Percentiles rank a stretch among this genome's conserved stretches.
phyloP scores from a whole-genome alignment of 202 grass and related monocot species.

The Carex sylvatica region DNA sequence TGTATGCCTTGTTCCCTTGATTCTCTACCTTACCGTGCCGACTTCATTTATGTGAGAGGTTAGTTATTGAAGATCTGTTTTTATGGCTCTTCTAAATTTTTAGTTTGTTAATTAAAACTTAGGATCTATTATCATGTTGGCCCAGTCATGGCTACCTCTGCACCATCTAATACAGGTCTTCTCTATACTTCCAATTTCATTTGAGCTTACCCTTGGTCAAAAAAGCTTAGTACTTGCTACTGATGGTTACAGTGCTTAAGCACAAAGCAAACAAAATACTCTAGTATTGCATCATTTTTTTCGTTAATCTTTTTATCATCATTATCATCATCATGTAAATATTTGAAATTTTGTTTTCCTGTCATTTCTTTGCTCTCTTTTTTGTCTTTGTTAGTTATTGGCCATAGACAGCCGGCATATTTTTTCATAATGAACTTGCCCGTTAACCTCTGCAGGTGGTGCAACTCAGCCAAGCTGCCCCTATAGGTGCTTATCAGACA shows the following conservation, averaged over 20 bases:
- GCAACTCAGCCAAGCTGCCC: slow-evolving; percentile 75
- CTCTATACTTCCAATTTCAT: not conserved
- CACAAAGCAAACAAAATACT: not conserved
- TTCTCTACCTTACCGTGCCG: slow-evolving; percentile 76
- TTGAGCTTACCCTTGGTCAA: not conserved
- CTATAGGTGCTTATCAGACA: slow-evolving; percentile 87
- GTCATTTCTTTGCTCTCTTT: not conserved
- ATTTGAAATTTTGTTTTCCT: not conserved
- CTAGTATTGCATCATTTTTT: not conserved
- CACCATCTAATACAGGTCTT: not conserved
- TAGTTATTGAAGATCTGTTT: slow-evolving; percentile 15
- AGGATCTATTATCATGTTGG: not conserved
- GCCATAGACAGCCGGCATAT: not conserved
- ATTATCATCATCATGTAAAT: not conserved
- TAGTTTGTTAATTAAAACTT: not conserved
- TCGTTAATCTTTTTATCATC: not conserved
- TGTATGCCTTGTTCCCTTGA: slow-evolving; percentile 71
- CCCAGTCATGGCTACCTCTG: not conserved
- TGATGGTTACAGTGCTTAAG: not conserved
- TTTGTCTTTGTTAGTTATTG: not conserved
- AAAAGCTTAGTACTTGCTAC: not conserved
- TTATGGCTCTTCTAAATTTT: not conserved
- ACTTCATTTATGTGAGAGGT: slow-evolving; percentile 98
- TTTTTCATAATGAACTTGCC: not conserved
- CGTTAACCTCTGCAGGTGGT: slow-evolving; percentile 61